Base-by-base conservation (phyloP, 495 filamentous ascomycete species). In the Neurospora sp. region DNA sequence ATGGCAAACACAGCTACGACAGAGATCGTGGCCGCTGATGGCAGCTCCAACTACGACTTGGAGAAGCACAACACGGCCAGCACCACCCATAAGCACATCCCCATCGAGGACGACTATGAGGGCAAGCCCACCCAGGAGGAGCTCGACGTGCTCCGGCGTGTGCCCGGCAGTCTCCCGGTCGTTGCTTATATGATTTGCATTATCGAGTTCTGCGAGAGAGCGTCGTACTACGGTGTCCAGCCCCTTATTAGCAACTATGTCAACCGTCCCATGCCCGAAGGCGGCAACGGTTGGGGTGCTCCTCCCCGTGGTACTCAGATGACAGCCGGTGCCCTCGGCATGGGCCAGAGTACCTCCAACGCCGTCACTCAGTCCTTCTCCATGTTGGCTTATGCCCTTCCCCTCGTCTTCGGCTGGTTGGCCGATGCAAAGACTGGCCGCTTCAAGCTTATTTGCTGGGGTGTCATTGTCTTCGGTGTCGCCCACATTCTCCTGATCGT, bases 401-500 rank as follows among this genome's bases (percentile, higher is more conserved):
- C 89, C 5, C 83, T 91, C 23, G 71, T 90, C 20, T 89, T 88
- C 46, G 81, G 84, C 71, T 84, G 88, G 83, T 77, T 89, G 72
- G 86, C 89, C 69, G 90, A 91, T 76, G 83, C 84, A 0, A 83
- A 84, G 71, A 84, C 85, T 18, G 90, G 90, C 16, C 86, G 89
- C 72, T 92, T 89, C 80, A 85, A 81, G 46, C 85, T 90, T 59
- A 91, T 93, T 74, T 83, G 85, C 77, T 85, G 87, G 75, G 91
- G 91, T 78, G 87, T 92, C 0, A 46, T 76, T 0, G 85, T 92
- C n/a, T 91, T 89, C 73, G 87, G 90, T 77, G 46, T 90, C 71
- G 89, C 89, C n/a, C 90, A 92, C 77, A 79, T 91, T 40, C 84
- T 92, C 71, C 84, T 91, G 78, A 81, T 91, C 59, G 81, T 84